Base-by-base conservation (phyloP, 257 asterid genomes). In the Anisodus tanguticus region DNA sequence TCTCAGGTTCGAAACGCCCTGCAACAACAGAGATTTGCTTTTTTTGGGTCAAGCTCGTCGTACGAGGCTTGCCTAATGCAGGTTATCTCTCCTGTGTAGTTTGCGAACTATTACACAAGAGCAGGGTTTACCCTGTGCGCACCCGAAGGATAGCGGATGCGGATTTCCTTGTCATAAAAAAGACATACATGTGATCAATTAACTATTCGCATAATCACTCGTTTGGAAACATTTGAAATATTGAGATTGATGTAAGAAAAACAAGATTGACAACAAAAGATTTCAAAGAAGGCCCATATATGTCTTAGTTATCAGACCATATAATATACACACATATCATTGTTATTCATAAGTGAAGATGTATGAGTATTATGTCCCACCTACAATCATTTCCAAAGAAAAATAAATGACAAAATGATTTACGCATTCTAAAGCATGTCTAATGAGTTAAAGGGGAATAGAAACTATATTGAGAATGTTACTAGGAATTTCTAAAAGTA, bases 361-460 rank as follows among this genome's bases (percentile, higher is more conserved):
- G 67, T 69, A 72, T 0, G 60, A 37, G 58, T 31, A 12, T 87
- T 45, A 86, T 66, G 85, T 86, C 85, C 72, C 83, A 85, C 88
- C 82, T 83, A 87, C 90, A 85, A 89, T 84, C 47, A 49, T 85
- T 77, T 85, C 72, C 55, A 31, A 87, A 83, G 87, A 83, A 83
- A 84, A 83, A 86, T 72, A 83, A 85, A 86, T 82, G 88, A 83
- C 81, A 89, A 83, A 89, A 88, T 89, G 85, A 88, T 89, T 86
- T 86, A 63, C 81, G 80, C 85, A 89, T 90, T 89, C 89, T 81
- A 89, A 89, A 89, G 91, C 51, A 17, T 49, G 68, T 82, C 49
- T 45, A 49, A 49, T 49, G n/a, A 77, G 35, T 80, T 83, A 62
- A 54, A 85, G 80, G 83, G 84, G 72, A 76, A 17, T 64, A 82